Evolutionary conservation across 2,329 filamentous ascomycete genomes (phyloP).

Genomic region (Neodidymelliopsis sp.): DNA sequence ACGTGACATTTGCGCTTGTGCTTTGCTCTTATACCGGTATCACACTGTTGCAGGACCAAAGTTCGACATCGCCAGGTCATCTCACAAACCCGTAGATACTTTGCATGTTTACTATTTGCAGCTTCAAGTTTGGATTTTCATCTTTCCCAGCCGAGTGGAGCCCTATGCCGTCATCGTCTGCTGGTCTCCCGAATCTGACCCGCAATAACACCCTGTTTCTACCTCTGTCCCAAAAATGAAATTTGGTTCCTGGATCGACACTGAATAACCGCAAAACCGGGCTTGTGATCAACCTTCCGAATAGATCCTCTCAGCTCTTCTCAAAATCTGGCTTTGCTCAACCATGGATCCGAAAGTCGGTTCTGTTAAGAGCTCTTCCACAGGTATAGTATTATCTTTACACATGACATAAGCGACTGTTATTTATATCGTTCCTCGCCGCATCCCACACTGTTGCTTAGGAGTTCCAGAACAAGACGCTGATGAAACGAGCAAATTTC

Average conservation of each 20-base stretch:
- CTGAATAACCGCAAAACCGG: not conserved
- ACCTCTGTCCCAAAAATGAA: not conserved
- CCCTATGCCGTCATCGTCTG: constrained; percentile 14
- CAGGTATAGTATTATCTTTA: too few relatives aligned
- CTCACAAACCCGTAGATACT: not conserved
- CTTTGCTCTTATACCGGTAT: too few relatives aligned
- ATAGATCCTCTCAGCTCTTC: not conserved
- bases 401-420: constrained; percentile 4
- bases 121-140: not conserved
- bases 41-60: not conserved
- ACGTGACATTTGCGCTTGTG: too few relatives aligned
- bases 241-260: constrained; percentile 3
- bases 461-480: not conserved
- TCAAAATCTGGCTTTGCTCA: not conserved
- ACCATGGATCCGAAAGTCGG: not conserved
- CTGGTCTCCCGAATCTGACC: constrained; percentile 2
- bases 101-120: constrained; percentile 1
- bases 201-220: constrained; percentile 14
- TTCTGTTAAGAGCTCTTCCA: too few relatives aligned
- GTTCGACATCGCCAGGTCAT: not conserved
- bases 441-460: not conserved
- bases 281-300: not conserved
- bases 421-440: not conserved
- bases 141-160: constrained; percentile 2
- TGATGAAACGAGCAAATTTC: constrained; percentile 9